These are phyloP conservation scores for Candida koratica DNA, from an alignment of 805 yeast species.

Conservation along the genomic window DNA sequence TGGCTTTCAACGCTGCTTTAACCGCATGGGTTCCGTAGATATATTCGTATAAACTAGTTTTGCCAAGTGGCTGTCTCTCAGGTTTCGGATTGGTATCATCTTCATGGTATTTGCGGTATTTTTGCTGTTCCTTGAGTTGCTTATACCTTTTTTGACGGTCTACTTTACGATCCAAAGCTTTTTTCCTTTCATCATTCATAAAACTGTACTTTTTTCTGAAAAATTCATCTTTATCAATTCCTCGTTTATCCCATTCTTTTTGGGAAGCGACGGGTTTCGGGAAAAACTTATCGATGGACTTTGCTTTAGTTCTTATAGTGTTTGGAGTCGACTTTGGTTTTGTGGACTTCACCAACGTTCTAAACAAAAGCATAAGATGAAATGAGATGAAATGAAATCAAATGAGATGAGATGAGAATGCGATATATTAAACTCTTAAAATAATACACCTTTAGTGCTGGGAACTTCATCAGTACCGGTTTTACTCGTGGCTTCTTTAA, in stretches of 20 bases:
- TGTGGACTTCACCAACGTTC: constrained; percentile 1
- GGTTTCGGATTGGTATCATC: neutral
- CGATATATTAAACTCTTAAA: too few relatives aligned
- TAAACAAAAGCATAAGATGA: neutral
- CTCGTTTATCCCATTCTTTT: constrained; percentile 36
- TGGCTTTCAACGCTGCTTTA: constrained; percentile 58
- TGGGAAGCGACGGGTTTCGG: constrained; percentile 14
- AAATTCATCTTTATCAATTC: constrained; percentile 37
- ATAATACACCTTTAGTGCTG: constrained; percentile 84
- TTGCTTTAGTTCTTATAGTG: too few relatives aligned
- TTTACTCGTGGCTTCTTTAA: constrained; percentile 75
- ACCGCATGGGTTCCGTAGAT: constrained; percentile 77
- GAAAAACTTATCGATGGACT: constrained; percentile 25
- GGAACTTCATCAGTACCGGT: constrained; percentile 92
- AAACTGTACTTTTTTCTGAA: constrained; percentile 32
- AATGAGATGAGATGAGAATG: neutral
- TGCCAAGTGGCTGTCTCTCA: constrained; percentile 7
- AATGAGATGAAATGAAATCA: constrained; percentile 3
- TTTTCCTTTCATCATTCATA: constrained; percentile 13
- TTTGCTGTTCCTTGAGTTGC: constrained; percentile 4
- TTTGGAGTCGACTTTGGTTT: too few relatives aligned
- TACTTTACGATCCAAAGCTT: constrained; percentile 8
- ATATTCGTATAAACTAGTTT: constrained; percentile 48
- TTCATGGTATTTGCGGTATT: neutral
- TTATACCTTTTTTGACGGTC: constrained; percentile 11